Conservation (phyloP, 2,329 filamentous ascomycete species). For the Chalaropsis thielavioides region DNA sequence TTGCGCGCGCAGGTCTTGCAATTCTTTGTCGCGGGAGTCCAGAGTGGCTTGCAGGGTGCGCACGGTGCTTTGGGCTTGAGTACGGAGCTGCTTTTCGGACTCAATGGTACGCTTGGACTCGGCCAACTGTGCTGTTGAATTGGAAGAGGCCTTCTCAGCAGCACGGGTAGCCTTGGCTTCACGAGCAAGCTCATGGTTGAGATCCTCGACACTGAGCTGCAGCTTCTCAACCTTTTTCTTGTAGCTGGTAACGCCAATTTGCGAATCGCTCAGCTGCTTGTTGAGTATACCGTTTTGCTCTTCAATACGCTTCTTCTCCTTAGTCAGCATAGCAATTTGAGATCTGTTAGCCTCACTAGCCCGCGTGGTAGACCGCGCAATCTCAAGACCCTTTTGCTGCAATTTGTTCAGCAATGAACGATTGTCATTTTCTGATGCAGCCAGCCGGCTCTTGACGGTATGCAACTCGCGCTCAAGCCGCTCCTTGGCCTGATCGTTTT, state of each 20-base stretch:
- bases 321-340: constrained; percentile 60
- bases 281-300: constrained; percentile 69
- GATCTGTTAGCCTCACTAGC: constrained; percentile 71
- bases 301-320: constrained; percentile 69
- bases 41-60: constrained; percentile 66
- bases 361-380: constrained; percentile 75
- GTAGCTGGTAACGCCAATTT: constrained; percentile 65
- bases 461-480: constrained; percentile 80
- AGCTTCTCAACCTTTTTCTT: constrained; percentile 95
- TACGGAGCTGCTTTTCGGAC: constrained; percentile 72
- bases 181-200: constrained; percentile 79
- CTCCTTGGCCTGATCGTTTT: constrained; percentile 88
- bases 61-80: constrained; percentile 72
- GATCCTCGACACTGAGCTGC: constrained; percentile 71
- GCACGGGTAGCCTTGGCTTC: constrained; percentile 82
- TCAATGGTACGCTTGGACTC: constrained; percentile 83
- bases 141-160: constrained; percentile 77
- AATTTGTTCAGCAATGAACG: constrained; percentile 89
- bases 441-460: constrained; percentile 76
- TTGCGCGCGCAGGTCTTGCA: constrained; percentile 65
- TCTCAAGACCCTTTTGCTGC: constrained; percentile 92
- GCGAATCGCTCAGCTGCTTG: constrained; percentile 73
- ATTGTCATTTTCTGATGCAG: constrained; percentile 93
- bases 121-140: constrained; percentile 65
- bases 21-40: constrained; percentile 65